These are phyloP conservation scores for Umbelopsis vinacea DNA, from an alignment of 192 early-diverging fungal genomes.

Conservation along the genomic window DNA sequence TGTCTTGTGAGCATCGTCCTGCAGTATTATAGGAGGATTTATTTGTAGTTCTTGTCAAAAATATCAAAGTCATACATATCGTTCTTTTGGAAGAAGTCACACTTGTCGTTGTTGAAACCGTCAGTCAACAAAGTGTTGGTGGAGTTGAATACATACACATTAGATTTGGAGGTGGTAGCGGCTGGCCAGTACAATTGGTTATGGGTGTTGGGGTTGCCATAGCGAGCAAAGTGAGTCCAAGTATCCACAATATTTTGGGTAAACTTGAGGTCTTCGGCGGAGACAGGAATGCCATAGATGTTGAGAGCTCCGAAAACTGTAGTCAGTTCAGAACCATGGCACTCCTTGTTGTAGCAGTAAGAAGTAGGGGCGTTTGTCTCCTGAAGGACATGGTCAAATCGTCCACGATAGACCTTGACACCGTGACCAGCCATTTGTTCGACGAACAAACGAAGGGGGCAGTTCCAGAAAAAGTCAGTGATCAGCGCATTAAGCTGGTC, in stretches of 20 bases:
- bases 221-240: constrained; percentile 38
- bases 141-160: background rate
- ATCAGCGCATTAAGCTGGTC: constrained; percentile 8
- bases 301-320: constrained; percentile 28
- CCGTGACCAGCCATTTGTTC: constrained; percentile 30
- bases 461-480: constrained; percentile 36
- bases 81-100: constrained; percentile 3
- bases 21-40: no score
- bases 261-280: constrained; percentile 33
- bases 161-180: background rate
- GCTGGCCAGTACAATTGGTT: background rate
- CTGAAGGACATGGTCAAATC: constrained; percentile 38
- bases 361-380: background rate
- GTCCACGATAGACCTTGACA: constrained; percentile 31
- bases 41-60: background rate
- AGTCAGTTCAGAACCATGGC: constrained; percentile 30
- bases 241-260: constrained; percentile 34
- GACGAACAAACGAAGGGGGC: constrained; percentile 31
- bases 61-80: background rate
- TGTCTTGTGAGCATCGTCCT: no score
- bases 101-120: background rate
- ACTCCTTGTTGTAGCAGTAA: constrained; percentile 28
- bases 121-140: background rate
- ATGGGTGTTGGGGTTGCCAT: constrained; percentile 37
- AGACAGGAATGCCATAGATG: background rate